Conservation (phyloP, 148 eudicot species). For the Chenopodium quinoa region DNA sequence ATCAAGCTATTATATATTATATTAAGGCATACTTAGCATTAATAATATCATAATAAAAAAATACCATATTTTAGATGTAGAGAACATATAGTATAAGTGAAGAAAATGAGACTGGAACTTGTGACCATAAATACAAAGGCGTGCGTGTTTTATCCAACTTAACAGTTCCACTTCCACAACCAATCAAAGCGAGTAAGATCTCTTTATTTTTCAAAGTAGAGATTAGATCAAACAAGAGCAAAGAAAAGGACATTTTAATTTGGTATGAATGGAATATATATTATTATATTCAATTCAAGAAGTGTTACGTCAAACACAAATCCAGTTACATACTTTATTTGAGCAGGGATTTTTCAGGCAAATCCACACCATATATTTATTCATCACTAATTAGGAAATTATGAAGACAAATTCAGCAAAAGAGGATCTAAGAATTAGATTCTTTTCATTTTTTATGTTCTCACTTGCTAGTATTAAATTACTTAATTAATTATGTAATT, state of each 20-base stretch:
- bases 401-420: neutral
- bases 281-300: neutral
- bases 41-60: too few species aligned
- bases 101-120: too few species aligned
- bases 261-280: slow-evolving; percentile 4
- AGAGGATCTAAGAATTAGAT: neutral
- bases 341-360: neutral
- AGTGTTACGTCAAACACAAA: slow-evolving; percentile 9
- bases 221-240: neutral
- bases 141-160: too few species aligned
- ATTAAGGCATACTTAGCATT: too few species aligned
- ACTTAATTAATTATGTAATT: neutral
- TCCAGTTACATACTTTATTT: neutral
- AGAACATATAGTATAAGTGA: too few species aligned
- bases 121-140: too few species aligned
- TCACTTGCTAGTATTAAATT: slow-evolving; percentile 1
- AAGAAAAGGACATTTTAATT: neutral
- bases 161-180: too few species aligned
- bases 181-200: neutral
- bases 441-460: slow-evolving; percentile 20
- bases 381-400: neutral
- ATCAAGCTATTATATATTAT: too few species aligned
- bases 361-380: neutral
- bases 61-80: too few species aligned
- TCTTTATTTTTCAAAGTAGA: neutral